These are phyloP conservation scores for Quercus agrifolia DNA, from an alignment of 306 rosid species.

Conservation along the genomic window DNA sequence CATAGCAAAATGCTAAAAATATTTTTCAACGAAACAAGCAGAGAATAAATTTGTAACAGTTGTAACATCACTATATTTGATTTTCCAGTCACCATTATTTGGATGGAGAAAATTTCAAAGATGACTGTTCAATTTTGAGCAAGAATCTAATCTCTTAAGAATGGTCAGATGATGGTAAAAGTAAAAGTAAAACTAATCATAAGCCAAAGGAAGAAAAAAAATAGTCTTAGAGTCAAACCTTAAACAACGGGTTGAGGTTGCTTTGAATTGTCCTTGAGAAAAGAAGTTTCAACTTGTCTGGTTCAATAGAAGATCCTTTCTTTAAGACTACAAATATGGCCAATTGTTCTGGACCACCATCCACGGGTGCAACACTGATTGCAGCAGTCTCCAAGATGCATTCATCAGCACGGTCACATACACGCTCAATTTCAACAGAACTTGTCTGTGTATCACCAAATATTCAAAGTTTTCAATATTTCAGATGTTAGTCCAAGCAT, in stretches of 20 bases:
- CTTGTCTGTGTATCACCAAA: conserved; percentile 44
- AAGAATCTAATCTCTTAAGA: background rate
- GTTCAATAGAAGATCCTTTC: conserved; percentile 40
- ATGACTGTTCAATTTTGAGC: background rate
- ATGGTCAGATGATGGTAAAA: background rate
- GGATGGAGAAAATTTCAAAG: background rate
- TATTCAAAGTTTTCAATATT: conserved; percentile 12
- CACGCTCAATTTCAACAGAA: conserved; percentile 73
- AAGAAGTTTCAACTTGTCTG: conserved; percentile 43
- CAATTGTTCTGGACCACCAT: conserved; percentile 75
- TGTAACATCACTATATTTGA: background rate
- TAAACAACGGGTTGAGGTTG: conserved; percentile 78
- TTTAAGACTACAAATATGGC: conserved; percentile 59
- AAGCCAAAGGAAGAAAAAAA: background rate
- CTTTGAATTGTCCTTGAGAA: conserved; percentile 69
- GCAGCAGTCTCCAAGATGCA: conserved; percentile 74
- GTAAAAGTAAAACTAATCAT: background rate
- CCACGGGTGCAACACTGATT: conserved; percentile 45
- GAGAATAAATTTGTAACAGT: too few relatives aligned
- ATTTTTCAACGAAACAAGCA: too few relatives aligned
- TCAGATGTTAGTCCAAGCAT: conserved; percentile 9
- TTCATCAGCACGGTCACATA: conserved; percentile 65
- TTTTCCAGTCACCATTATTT: background rate
- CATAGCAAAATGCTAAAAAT: too few relatives aligned
- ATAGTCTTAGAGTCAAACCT: conserved; percentile 37